phyloP scores from a whole-genome alignment of 2,329 filamentous ascomycete genomes.

The Epichloe scottii region DNA sequence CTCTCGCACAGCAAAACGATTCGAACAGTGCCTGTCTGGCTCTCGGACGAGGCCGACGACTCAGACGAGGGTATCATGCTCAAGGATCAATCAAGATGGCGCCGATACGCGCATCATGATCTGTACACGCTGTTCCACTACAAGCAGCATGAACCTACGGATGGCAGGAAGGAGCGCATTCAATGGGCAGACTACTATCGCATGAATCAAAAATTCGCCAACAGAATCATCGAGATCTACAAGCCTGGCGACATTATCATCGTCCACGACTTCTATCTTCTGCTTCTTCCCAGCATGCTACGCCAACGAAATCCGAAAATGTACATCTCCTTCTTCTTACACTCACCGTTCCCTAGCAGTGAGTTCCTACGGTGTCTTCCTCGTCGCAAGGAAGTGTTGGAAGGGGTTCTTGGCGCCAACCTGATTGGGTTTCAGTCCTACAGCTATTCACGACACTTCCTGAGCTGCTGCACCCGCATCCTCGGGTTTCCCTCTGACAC shows the following conservation, averaged over 20 bases:
- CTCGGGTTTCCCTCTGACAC: conserved; percentile 81
- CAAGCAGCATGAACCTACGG: conserved; percentile 82
- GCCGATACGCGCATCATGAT: conserved; percentile 80
- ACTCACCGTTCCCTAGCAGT: conserved; percentile 90
- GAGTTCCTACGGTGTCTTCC: conserved; percentile 87
- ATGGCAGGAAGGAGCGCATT: conserved; percentile 67
- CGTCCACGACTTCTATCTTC: conserved; percentile 88
- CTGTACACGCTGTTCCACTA: conserved; percentile 92
- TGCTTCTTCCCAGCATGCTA: conserved; percentile 78
- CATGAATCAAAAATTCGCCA: conserved; percentile 86
- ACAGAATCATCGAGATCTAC: conserved; percentile 78
- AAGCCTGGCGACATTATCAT: conserved; percentile 86
- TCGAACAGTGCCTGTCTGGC: conserved; percentile 78
- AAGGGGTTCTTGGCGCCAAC: conserved; percentile 81
- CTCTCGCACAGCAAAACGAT: conserved; percentile 62
- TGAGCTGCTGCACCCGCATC: conserved; percentile 84
- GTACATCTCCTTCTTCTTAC: conserved; percentile 90
- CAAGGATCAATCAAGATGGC: conserved; percentile 76
- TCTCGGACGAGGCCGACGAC: conserved; percentile 63
- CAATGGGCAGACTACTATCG: conserved; percentile 89
- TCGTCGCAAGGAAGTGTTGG: conserved; percentile 77
- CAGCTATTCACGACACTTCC: conserved; percentile 89
- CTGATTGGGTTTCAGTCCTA: conserved; percentile 93
- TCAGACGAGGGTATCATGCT: conserved; percentile 56
- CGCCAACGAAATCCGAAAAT: conserved; percentile 77